Base-by-base conservation (phyloP, 2,329 filamentous ascomycete genomes). In the Mollisiaceae sp. region DNA sequence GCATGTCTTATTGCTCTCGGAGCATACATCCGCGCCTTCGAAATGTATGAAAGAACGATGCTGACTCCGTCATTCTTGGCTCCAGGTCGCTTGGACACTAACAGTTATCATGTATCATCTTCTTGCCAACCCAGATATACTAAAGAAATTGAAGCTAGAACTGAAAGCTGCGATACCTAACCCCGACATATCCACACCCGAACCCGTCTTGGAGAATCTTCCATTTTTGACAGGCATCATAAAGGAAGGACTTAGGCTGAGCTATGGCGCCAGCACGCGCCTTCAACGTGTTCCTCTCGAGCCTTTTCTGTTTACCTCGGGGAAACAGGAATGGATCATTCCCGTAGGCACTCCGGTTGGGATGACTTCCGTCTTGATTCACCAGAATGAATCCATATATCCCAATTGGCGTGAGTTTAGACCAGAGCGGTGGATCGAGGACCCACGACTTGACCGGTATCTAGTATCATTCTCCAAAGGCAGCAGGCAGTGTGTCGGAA, bases 381-480 rank as follows among this genome's bases (percentile, higher is more conserved):
- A 67, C n/a, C 62, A 66, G 20, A 54, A 68, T 38, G 59, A 68
- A 38, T 18, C 50, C 35, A 67, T 70, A 27, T 70, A 59, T 57
- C 68, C 68, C 3, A 45, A 65, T 14, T 62, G 60, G 14, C 22
- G 39, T 22, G 18, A 50, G 8, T 68, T 66, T 38, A 47, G 22
- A 9, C 62, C 67, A 2, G 67, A 69, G 14, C 24, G 64, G 3
- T 65, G 67, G 67, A 27, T 66, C 8, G 56, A 63, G 8, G 32
- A 63, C 36, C 58, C 61, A 24, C 32, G 50, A 3, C 62, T 80
- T 0, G 76, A 80, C 36, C 74, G 73, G 22, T 76, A 74, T 56
- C 75, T 82, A 60, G 72, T 82, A 22, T 56, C 79, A 0, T 82
- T 82, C 67, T 77, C 77, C 5, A 80, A 77, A 55, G 67, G 67